These are phyloP conservation scores for Pseudocercospora musae DNA, from an alignment of 2,329 filamentous ascomycete genomes.

Conservation along the genomic window DNA sequence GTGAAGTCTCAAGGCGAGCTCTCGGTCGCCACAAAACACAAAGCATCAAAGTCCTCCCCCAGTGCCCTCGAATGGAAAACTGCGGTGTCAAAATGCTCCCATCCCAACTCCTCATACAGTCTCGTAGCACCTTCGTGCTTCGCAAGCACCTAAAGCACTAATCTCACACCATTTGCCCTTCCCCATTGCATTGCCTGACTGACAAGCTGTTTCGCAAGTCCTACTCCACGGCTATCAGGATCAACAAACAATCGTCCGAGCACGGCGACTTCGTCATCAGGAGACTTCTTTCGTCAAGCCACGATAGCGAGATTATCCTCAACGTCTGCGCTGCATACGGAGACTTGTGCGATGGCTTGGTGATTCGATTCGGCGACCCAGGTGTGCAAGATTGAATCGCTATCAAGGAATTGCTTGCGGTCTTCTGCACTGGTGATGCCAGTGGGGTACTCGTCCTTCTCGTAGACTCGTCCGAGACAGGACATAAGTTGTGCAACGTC, in stretches of 20 bases:
- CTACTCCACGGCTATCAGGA: not conserved
- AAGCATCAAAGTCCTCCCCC: not conserved
- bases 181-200: not conserved
- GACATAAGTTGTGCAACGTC: not conserved
- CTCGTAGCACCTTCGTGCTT: not conserved
- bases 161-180: not conserved
- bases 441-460: not conserved
- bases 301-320: not conserved
- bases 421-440: not conserved
- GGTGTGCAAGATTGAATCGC: not conserved
- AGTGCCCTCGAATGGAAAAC: not conserved
- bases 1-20: not conserved
- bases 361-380: not conserved
- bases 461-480: not conserved
- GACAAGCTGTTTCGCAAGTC: not conserved
- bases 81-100: not conserved
- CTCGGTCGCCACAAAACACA: not conserved
- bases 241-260: not conserved
- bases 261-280: not conserved
- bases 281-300: not conserved
- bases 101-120: not conserved
- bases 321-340: not conserved
- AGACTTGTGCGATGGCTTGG: not conserved
- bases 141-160: not conserved
- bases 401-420: not conserved